These are phyloP conservation scores for Jacaranda copaia DNA, from an alignment of 257 asterid species.

Conservation along the genomic window DNA sequence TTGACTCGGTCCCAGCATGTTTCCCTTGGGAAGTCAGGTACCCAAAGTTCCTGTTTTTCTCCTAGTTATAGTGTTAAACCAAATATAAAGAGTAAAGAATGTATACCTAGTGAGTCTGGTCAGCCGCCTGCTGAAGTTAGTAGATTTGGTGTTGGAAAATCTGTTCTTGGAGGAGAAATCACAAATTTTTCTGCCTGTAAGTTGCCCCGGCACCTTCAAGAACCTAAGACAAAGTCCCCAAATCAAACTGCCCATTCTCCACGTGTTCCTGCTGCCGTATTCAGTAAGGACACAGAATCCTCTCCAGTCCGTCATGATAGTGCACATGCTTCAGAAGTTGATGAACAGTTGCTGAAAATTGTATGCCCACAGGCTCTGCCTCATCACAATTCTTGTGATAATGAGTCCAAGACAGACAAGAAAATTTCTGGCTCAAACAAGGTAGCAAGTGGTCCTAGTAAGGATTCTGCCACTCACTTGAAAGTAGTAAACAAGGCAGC, in stretches of 20 bases:
- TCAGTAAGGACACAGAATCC: constrained; percentile 31
- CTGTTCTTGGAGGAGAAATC: not conserved
- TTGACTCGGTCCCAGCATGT: constrained; percentile 43
- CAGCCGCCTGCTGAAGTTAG: constrained; percentile 22
- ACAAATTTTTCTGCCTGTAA: not conserved
- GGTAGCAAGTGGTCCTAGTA: constrained; percentile 35
- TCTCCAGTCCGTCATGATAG: constrained; percentile 30
- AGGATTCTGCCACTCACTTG: constrained; percentile 46
- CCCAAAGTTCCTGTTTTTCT: constrained; percentile 38
- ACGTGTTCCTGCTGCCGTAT: constrained; percentile 22
- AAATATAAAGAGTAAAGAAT: constrained; percentile 26
- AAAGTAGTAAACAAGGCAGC: constrained; percentile 51
- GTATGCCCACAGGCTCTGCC: constrained; percentile 33
- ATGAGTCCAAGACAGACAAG: constrained; percentile 38
- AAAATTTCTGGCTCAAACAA: constrained; percentile 38
- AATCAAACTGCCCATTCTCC: constrained; percentile 41
- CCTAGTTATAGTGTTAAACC: constrained; percentile 36
- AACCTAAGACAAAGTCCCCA: constrained; percentile 33
- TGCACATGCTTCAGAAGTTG: constrained; percentile 39
- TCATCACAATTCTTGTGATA: constrained; percentile 31
- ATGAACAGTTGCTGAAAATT: constrained; percentile 32
- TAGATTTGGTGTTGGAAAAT: constrained; percentile 30
- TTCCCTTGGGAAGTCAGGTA: constrained; percentile 45
- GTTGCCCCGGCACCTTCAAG: constrained; percentile 36
- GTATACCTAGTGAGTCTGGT: constrained; percentile 37